These are phyloP conservation scores for Cicer yamashitae DNA, from an alignment of 306 rosid genomes.

Conservation along the genomic window DNA sequence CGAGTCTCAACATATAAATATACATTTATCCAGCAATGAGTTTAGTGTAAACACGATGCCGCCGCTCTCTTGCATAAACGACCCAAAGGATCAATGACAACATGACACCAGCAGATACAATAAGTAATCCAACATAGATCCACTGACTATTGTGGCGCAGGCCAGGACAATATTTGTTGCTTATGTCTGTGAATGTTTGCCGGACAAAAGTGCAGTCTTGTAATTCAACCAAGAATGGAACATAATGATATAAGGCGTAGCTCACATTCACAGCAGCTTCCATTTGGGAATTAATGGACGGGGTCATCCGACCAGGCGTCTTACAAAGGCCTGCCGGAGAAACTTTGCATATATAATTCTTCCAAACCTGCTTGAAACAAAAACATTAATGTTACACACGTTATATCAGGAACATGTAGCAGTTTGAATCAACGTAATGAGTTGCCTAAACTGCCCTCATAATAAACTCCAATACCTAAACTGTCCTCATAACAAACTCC, in stretches of 20 bases:
- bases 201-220: constrained; percentile 81
- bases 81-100: constrained; percentile 91
- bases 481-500: too few species aligned
- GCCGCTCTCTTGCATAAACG: constrained; percentile 84
- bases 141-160: constrained; percentile 53
- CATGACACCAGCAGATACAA: constrained; percentile 79
- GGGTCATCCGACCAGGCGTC: constrained; percentile 80
- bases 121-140: constrained; percentile 74
- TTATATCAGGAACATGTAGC: neutral
- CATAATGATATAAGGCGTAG: constrained; percentile 68
- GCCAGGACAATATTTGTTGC: constrained; percentile 64
- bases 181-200: constrained; percentile 66
- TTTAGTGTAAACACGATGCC: constrained; percentile 80
- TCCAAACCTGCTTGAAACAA: constrained; percentile 70
- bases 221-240: constrained; percentile 75
- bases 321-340: constrained; percentile 54
- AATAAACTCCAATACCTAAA: too few species aligned
- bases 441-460: too few species aligned
- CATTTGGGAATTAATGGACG: constrained; percentile 59
- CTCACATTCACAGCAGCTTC: constrained; percentile 68
- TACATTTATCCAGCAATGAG: constrained; percentile 42
- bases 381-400: constrained; percentile 16
- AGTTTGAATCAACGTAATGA: neutral
- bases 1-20: constrained; percentile 33
- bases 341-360: constrained; percentile 61